These are phyloP conservation scores for Rhazya stricta DNA, from an alignment of 257 asterid genomes.

Conservation along the genomic window DNA sequence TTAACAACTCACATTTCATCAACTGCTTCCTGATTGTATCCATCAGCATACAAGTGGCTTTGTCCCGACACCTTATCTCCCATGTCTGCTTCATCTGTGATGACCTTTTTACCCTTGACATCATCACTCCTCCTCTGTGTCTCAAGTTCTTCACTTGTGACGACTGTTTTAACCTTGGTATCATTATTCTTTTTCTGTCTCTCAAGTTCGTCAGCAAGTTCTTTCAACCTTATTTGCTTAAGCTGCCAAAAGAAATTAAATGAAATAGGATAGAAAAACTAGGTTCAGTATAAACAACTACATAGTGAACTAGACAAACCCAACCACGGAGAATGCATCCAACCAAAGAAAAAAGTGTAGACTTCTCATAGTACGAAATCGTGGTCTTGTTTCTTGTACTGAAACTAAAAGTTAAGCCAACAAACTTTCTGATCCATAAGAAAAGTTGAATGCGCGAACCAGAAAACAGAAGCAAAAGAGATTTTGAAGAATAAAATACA, in stretches of 20 bases:
- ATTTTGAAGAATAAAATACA: background rate
- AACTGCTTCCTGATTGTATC: slow-evolving; percentile 49
- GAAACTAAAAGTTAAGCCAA: background rate
- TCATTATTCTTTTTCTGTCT: slow-evolving; percentile 62
- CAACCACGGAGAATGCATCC: background rate
- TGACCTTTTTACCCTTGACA: slow-evolving; percentile 22
- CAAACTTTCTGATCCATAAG: background rate
- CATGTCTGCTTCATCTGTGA: slow-evolving; percentile 16
- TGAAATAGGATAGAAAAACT: background rate
- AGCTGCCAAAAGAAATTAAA: slow-evolving; percentile 39
- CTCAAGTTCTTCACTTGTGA: slow-evolving; percentile 47
- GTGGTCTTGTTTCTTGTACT: background rate
- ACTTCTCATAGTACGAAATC: background rate
- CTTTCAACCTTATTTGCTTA: slow-evolving; percentile 72
- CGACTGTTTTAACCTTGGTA: slow-evolving; percentile 49
- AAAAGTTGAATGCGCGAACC: background rate
- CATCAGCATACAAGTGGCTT: slow-evolving; percentile 17
- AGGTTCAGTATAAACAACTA: background rate
- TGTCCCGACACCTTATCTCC: slow-evolving; percentile 19
- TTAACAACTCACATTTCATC: slow-evolving; percentile 64
- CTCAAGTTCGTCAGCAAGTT: slow-evolving; percentile 64
- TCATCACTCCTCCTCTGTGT: slow-evolving; percentile 46
- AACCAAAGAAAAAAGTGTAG: background rate
- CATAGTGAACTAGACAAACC: background rate
- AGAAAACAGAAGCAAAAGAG: background rate